phyloP scores from a whole-genome alignment of 768 basidiomycete genomes.

The Botryobasidium botryosum region DNA sequence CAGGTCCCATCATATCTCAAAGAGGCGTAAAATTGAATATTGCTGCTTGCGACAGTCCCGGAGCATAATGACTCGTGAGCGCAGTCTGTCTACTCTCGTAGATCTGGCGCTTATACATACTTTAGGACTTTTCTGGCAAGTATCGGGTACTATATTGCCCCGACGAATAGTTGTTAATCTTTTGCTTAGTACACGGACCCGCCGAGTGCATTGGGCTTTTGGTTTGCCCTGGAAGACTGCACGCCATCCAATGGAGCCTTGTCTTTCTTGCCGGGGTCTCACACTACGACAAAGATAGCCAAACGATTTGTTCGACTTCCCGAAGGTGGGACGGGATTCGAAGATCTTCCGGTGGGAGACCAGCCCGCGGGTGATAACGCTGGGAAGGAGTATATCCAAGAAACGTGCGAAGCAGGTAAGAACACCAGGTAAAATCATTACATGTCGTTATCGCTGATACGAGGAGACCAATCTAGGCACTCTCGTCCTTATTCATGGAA shows the following conservation, averaged over 20 bases:
- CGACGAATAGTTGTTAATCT: slow-evolving; percentile 5
- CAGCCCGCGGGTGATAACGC: slow-evolving; percentile 12
- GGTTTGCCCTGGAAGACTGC: slow-evolving; percentile 89
- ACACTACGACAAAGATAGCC: slow-evolving; percentile 50
- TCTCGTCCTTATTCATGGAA: slow-evolving; percentile 85
- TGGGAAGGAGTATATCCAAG: slow-evolving; percentile 48
- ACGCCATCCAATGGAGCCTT: slow-evolving; percentile 69
- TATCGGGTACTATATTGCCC: not conserved
- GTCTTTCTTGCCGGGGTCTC: slow-evolving; percentile 82
- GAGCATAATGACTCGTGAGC: slow-evolving; percentile 85
- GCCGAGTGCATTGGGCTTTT: slow-evolving; percentile 83
- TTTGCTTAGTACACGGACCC: slow-evolving; percentile 69
- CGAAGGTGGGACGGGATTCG: slow-evolving; percentile 71
- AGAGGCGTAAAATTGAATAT: not conserved
- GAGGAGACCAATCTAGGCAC: slow-evolving; percentile 36
- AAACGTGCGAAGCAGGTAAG: slow-evolving; percentile 57
- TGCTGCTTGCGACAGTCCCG: slow-evolving; percentile 38
- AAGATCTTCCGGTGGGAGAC: slow-evolving; percentile 28
- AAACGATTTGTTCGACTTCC: slow-evolving; percentile 75
- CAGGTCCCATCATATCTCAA: slow-evolving; percentile 20
- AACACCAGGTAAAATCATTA: not conserved
- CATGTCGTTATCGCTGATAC: not conserved
- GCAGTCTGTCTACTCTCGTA: not conserved
- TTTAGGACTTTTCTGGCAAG: slow-evolving; percentile 57
- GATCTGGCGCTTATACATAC: not conserved